Base-by-base conservation (phyloP, 2,329 filamentous ascomycete genomes). In the Apiospora rasikravindrae region DNA sequence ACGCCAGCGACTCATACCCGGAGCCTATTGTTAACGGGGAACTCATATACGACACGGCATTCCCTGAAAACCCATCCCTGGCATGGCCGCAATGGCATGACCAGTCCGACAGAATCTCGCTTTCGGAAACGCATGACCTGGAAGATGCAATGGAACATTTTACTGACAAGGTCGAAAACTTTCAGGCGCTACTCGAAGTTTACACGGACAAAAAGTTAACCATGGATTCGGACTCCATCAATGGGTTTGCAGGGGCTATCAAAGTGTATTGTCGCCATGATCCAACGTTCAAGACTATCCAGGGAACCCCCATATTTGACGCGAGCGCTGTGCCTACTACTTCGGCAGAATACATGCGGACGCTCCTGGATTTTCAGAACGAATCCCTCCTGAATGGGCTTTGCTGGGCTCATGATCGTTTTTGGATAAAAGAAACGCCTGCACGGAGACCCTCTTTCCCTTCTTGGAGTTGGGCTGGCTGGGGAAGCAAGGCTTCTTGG, bases 1-100 rank as follows among this genome's bases (percentile, higher is more conserved):
- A 14, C 11, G 24, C 42, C 61, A 66, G 26, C 42, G 72, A 73
- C 37, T 69, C 72, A 3, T 71, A 70, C 13, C 72, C 70, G 6
- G 67, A 71, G 1, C 66, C 53, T 47, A 47, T 47, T n/a, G 45
- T 47, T 5, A 47, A 47, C 8, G 6, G 22, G 19, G 45, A 47
- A 22, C 45, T 47, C 45, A 47, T 47, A 47, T 47, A 22, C 45
- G 45, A 47, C 19, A 47, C 45, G 7, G 19, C 69, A 42, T 29
- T 71, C 24, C 14, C 29, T 2, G 53, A 61, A 61, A 61, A 29
- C 2, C 53, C 53, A 22, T 61, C 29, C 6, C 53, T 61, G 26
- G 53, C 16, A 33, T 61, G 53, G 53, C 16, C 53, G 14, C 14
- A 61, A 4, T 61, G 53, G 53, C 14, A 33, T 8, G 19, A 33